Evolutionary conservation across 2,329 filamentous ascomycete genomes (phyloP).

Genomic region (Trichophyton rubrum): DNA sequence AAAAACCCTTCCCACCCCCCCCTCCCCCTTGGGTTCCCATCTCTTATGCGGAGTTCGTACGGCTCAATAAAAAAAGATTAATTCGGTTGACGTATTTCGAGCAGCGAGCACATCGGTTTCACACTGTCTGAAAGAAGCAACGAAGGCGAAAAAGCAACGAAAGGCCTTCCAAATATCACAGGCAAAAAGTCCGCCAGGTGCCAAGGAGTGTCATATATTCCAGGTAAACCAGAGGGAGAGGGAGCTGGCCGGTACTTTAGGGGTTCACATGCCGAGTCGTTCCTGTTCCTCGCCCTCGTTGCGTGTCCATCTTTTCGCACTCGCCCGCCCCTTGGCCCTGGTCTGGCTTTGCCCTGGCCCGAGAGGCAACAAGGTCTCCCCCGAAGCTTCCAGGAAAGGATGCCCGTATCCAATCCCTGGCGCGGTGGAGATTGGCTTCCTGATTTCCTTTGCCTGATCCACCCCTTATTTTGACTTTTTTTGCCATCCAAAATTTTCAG

Average conservation of each 20-base stretch:
- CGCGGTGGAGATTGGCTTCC: not conserved
- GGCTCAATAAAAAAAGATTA: not conserved
- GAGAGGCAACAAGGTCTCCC: not conserved
- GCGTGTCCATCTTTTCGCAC: too few species aligned
- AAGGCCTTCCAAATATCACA: not conserved
- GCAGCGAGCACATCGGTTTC: not conserved
- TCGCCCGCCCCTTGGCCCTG: not conserved
- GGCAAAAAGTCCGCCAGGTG: not conserved
- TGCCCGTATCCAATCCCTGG: not conserved
- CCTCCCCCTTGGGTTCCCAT: too few species aligned
- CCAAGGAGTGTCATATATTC: not conserved
- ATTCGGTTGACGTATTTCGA: not conserved
- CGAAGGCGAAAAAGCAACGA: not conserved
- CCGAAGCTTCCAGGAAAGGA: not conserved
- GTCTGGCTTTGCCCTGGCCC: not conserved
- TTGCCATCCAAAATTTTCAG: slow-evolving; percentile 2
- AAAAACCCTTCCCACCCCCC: too few species aligned
- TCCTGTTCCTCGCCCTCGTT: not conserved
- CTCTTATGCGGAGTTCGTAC: not conserved
- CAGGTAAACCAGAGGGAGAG: too few species aligned
- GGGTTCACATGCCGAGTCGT: not conserved
- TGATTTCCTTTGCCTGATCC: not conserved
- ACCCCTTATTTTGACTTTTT: not conserved
- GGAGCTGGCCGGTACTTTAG: not conserved
- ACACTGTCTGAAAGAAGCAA: not conserved